These are phyloP conservation scores for Tetradesmus lagerheimii DNA, from an alignment of 139 green algal species.

Conservation along the genomic window DNA sequence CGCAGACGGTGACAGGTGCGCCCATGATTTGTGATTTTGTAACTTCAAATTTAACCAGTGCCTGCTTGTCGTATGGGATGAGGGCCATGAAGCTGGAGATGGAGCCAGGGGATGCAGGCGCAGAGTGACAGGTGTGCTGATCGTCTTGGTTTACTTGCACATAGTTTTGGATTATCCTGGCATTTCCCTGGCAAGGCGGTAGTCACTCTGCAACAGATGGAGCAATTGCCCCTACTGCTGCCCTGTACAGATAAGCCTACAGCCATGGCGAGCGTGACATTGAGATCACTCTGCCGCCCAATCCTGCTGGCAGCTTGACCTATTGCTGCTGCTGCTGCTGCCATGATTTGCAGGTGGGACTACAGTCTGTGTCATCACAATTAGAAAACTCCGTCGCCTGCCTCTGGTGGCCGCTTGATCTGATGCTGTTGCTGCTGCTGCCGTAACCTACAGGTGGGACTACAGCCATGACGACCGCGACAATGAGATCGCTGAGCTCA, in stretches of 20 bases:
- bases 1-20: constrained; percentile 3
- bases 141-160: too few relatives aligned
- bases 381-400: too few relatives aligned
- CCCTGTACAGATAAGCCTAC: not conserved
- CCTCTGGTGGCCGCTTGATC: not conserved
- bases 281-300: not conserved
- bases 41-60: too few relatives aligned
- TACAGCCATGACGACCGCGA: constrained; percentile 19
- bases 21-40: too few relatives aligned
- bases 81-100: too few relatives aligned
- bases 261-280: not conserved
- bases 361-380: too few relatives aligned
- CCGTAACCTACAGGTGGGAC: constrained; percentile 12
- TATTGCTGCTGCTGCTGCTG: not conserved
- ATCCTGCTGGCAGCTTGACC: not conserved
- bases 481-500: constrained; percentile 43
- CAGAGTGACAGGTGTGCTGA: too few relatives aligned
- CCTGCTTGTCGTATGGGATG: too few relatives aligned
- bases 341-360: constrained; percentile 15
- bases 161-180: too few relatives aligned
- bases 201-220: too few relatives aligned
- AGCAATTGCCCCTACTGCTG: not conserved
- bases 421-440: not conserved
- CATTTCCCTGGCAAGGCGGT: too few relatives aligned
- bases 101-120: too few relatives aligned